Evolutionary conservation across 352 stramenopile genomes (phyloP).

Genomic region (Phytophthora constricta): DNA sequence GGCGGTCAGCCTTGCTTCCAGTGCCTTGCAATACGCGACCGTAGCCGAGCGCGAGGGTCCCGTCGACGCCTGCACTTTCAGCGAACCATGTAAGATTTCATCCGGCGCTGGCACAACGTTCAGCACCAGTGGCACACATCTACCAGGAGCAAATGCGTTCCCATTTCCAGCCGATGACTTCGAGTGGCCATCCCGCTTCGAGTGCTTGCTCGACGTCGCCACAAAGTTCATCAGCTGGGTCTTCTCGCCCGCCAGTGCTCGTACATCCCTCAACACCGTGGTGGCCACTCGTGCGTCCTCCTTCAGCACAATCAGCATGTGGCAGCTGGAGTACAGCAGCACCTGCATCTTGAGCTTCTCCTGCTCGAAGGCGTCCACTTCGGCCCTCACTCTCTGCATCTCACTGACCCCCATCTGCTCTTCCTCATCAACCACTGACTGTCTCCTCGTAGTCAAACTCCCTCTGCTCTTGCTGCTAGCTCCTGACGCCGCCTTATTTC

Average conservation of each 20-base stretch:
- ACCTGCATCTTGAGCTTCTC: slow-evolving; percentile 75
- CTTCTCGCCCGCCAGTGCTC: slow-evolving; percentile 62
- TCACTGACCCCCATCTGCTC: slow-evolving; percentile 22
- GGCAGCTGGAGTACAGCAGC: slow-evolving; percentile 64
- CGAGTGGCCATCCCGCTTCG: slow-evolving; percentile 37
- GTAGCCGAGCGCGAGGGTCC: slow-evolving; percentile 52
- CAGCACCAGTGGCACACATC: slow-evolving; percentile 69
- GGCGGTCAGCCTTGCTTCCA: slow-evolving; percentile 58
- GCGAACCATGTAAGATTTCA: slow-evolving; percentile 44
- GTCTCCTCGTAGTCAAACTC: slow-evolving; percentile 8
- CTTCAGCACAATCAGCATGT: slow-evolving; percentile 64
- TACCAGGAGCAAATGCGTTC: slow-evolving; percentile 62
- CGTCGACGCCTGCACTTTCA: slow-evolving; percentile 33
- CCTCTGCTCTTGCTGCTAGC: slow-evolving; percentile 20
- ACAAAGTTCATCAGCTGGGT: slow-evolving; percentile 51
- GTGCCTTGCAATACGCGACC: slow-evolving; percentile 59
- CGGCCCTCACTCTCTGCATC: slow-evolving; percentile 16
- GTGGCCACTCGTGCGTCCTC: slow-evolving; percentile 47
- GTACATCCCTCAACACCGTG: slow-evolving; percentile 55
- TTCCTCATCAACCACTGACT: slow-evolving; percentile 7
- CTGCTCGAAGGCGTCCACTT: slow-evolving; percentile 39
- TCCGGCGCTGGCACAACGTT: slow-evolving; percentile 66
- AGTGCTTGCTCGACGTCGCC: slow-evolving; percentile 39
- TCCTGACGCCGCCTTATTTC: slow-evolving; percentile 9
- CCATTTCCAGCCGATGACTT: slow-evolving; percentile 23